Base-by-base conservation (phyloP, 140 eudicot genomes). In the Anethum foeniculum region DNA sequence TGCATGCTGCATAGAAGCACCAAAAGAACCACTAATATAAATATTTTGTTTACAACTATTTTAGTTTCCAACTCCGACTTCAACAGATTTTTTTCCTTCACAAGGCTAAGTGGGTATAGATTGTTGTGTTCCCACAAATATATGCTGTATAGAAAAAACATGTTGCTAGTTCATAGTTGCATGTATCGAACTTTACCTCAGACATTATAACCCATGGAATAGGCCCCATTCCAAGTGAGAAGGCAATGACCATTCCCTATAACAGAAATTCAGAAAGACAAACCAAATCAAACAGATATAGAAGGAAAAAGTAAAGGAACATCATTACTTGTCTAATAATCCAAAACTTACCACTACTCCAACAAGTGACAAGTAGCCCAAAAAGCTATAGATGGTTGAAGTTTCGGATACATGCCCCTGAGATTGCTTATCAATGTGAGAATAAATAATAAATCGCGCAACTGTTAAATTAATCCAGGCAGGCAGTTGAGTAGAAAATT, bases 191-290 rank as follows among this genome's bases (percentile, higher is more conserved):
- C 67, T 88, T 74, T 89, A 94, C 98, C 98, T 94, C 98, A 8
- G 98, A 94, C 98, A 94, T 94, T 68, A 94, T 94, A 75, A 94
- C 75, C 98, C 98, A 94, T n/a, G 98, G 96, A 83, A 92, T 90
- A 32, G 98, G 94, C 39, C 98, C 98, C 93, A 94, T 85, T 85
- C 98, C 98, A 79, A 94, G 96, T 47, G 98, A 94, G 85, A 92
- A 92, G 39, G 88, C 84, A 76, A 90, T 83, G 21, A 94, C 85
- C 98, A 94, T 90, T 58, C 88, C 86, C 98, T 94, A 82, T 52
- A 80, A 18, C 72, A 47, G 67, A 51, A 87, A n/a, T 28, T 47
- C 76, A 18, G 44, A 65, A 39, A 56, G 43, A 82, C 49, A 25
- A 13, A 71, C 73, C 75, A 52, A 79, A 72, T 68, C 74, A 71